These are phyloP conservation scores for Globisporangium paddicum DNA, from an alignment of 352 stramenopile species.

Conservation along the genomic window DNA sequence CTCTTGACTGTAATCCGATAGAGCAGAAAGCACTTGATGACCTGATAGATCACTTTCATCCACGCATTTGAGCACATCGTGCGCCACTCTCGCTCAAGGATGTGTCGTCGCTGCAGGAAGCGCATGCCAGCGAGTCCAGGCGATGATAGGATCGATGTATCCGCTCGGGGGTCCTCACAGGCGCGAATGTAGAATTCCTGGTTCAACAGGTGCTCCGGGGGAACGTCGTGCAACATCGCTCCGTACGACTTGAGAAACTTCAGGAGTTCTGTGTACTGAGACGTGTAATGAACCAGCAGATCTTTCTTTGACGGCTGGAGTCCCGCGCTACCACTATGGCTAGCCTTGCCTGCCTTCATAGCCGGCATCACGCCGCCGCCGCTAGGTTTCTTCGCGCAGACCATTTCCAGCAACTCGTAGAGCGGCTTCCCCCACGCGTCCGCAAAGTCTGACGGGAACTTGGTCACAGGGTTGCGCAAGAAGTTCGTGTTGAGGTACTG, in stretches of 20 bases:
- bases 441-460: slow-evolving; percentile 80
- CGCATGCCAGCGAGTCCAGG: slow-evolving; percentile 27
- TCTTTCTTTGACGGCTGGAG: slow-evolving; percentile 48
- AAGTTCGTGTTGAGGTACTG: slow-evolving; percentile 88
- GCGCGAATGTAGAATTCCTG: slow-evolving; percentile 81
- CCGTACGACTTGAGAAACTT: slow-evolving; percentile 91
- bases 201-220: slow-evolving; percentile 69
- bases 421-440: slow-evolving; percentile 68
- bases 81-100: slow-evolving; percentile 55
- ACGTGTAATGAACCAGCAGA: slow-evolving; percentile 38
- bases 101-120: slow-evolving; percentile 49
- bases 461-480: slow-evolving; percentile 46
- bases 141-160: slow-evolving; percentile 44
- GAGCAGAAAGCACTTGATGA: slow-evolving; percentile 92
- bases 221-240: slow-evolving; percentile 87
- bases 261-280: slow-evolving; percentile 85
- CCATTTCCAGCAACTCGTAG: slow-evolving; percentile 89
- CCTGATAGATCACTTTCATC: slow-evolving; percentile 88
- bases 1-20: slow-evolving; percentile 85
- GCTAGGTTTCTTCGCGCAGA: slow-evolving; percentile 85
- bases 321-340: neutral
- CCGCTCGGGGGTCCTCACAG: slow-evolving; percentile 55
- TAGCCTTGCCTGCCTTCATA: slow-evolving; percentile 20
- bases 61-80: slow-evolving; percentile 52
- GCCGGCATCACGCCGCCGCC: slow-evolving; percentile 18